phyloP scores from a whole-genome alignment of 1,139 yeast species.

The Kluyveromyces sp. region DNA sequence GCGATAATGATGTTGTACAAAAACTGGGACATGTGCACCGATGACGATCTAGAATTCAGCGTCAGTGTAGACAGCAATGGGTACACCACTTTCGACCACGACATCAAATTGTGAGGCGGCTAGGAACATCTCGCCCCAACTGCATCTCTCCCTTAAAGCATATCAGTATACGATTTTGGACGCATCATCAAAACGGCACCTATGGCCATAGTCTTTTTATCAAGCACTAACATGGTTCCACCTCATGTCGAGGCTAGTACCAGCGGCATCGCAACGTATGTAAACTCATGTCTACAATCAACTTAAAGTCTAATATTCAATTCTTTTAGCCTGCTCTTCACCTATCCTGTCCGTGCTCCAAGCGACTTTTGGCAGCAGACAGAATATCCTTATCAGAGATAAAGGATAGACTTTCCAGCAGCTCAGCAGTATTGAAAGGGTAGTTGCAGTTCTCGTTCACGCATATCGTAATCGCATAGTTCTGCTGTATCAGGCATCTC shows the following conservation, averaged over 20 bases:
- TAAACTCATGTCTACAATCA: too few relatives aligned
- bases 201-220: too few relatives aligned
- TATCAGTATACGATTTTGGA: background rate
- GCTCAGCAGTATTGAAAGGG: slow-evolving; percentile 35
- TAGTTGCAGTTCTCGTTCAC: slow-evolving; percentile 31
- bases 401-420: slow-evolving; percentile 20
- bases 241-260: too few relatives aligned
- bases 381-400: slow-evolving; percentile 26
- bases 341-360: slow-evolving; percentile 7
- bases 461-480: slow-evolving; percentile 33
- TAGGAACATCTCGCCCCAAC: background rate
- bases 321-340: too few relatives aligned
- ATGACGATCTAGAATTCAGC: slow-evolving; percentile 89
- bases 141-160: background rate
- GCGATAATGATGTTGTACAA: slow-evolving; percentile 92
- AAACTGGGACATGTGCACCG: slow-evolving; percentile 95
- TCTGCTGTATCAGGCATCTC: slow-evolving; percentile 32
- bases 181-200: background rate
- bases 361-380: slow-evolving; percentile 22
- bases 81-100: slow-evolving; percentile 25
- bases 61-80: slow-evolving; percentile 41
- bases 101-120: slow-evolving; percentile 6
- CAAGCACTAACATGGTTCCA: too few relatives aligned
- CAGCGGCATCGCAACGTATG: too few relatives aligned
- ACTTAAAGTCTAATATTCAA: too few relatives aligned